Base-by-base conservation (phyloP, 768 basidiomycete genomes). In the Inosperma sp. region DNA sequence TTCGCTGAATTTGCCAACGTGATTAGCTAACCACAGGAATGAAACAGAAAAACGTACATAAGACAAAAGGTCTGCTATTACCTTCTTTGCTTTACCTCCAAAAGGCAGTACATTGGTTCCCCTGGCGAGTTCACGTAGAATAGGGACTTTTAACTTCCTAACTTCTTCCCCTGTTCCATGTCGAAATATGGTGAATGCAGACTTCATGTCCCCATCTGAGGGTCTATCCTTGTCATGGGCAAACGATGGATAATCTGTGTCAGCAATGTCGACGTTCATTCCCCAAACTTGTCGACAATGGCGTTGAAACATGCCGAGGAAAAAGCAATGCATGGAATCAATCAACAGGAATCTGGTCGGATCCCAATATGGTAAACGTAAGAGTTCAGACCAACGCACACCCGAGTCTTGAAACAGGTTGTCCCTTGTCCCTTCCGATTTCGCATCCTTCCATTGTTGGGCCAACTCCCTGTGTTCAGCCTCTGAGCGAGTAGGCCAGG, bases 291-390 rank as follows among this genome's bases (percentile, higher is more conserved):
- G 48, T 1, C 59, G 54, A 23, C 56, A 55, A 37, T 68, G 68
- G 8, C 55, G 51, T 22, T 58, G 49, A 13, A 66, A 37, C 1
- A 62, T 36, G 19, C 57, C 48, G 1, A 71, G 55, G 37, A 60
- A 58, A 9, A 71, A 55, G 1, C 59, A 53, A 25, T 73, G 71
- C 70, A 73, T 73, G 0, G 59, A 51, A 22, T 73, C 68, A 10
- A 70, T 56, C 0, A 66, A 51, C 0, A 58, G 21, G 19, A 56
- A 63, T 7, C n/a, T 31, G 7, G 58, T 61, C 2, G 64, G 64
- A 25, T 69, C 55, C 69, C 68, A 72, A 51, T 72, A 72, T 0
- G 62, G 59, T 1, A 73, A 56, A 4, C 54, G 37, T 14, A 67
- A 54, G 0, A 72, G 48, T 12, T 62, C 56, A 0, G 65, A 63